phyloP scores from a whole-genome alignment of 495 filamentous ascomycete species.

The Aspergillus carlsbadensis region DNA sequence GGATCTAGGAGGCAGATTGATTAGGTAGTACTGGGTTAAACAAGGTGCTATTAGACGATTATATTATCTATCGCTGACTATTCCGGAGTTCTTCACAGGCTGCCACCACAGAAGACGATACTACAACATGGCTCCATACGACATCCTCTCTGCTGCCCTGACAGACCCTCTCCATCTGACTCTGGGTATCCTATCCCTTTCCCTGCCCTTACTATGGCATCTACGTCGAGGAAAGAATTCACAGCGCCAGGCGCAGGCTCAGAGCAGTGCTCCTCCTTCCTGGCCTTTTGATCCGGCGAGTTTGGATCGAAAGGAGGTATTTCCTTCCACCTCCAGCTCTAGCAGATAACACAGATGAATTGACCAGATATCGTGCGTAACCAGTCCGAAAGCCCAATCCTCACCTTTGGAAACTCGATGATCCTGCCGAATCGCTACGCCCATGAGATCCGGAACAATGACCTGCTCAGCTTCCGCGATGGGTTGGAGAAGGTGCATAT shows the following conservation, averaged over 20 bases:
- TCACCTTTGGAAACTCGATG: constrained; percentile 2
- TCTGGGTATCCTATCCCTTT: not conserved
- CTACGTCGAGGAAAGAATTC: not conserved
- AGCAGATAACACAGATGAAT: not conserved
- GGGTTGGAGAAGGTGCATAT: constrained; percentile 1
- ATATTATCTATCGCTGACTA: not conserved
- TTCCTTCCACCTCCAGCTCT: not conserved
- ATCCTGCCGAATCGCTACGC: constrained; percentile 1
- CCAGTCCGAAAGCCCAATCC: not conserved
- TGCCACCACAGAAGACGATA: not conserved
- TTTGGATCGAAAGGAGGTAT: not conserved
- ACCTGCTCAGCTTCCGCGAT: not conserved
- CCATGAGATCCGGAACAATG: constrained; percentile 9
- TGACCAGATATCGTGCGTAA: not conserved
- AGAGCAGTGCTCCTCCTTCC: not conserved
- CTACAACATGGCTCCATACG: not conserved
- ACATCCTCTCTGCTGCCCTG: not conserved
- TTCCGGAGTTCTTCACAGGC: not conserved
- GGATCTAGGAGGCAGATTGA: too few relatives aligned
- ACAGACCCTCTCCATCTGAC: not conserved
- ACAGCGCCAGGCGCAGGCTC: not conserved
- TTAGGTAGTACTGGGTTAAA: too few relatives aligned
- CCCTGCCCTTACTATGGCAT: not conserved
- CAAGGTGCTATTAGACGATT: not conserved
- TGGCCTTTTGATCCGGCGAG: not conserved